Evolutionary conservation across 2,329 filamentous ascomycete genomes (phyloP).

Genomic region (Colletotrichum graminicola): DNA sequence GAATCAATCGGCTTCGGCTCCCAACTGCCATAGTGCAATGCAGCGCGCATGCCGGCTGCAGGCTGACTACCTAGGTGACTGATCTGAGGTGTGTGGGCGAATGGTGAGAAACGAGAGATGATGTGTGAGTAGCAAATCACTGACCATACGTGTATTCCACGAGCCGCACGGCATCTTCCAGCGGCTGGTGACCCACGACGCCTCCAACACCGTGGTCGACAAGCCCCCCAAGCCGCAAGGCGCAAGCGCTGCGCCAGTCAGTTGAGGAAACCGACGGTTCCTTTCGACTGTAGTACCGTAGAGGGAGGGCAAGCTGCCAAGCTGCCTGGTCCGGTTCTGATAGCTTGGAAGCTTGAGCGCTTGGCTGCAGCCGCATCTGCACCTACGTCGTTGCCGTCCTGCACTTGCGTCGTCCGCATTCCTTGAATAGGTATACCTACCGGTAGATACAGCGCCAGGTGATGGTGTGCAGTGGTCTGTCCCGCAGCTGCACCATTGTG

Average conservation of each 20-base stretch:
- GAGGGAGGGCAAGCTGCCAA: conserved; percentile 15
- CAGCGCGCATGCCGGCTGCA: conserved; percentile 21
- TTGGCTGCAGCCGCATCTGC: conserved; percentile 17
- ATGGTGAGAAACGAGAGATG: conserved; percentile 8
- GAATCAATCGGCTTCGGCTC: conserved; percentile 15
- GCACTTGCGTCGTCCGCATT: conserved; percentile 12
- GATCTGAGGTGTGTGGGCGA: conserved; percentile 22
- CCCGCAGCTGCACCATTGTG: conserved; percentile 17
- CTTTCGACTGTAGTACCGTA: not conserved
- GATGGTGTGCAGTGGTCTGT: conserved; percentile 11
- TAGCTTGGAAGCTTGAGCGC: conserved; percentile 7
- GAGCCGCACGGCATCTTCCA: conserved; percentile 1
- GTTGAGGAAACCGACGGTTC: conserved; percentile 31
- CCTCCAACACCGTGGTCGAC: conserved; percentile 12
- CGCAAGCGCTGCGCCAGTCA: conserved; percentile 39
- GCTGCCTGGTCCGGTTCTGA: conserved; percentile 26
- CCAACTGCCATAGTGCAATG: conserved; percentile 15
- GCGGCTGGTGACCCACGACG: conserved; percentile 12
- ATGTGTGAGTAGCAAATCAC: conserved; percentile 15
- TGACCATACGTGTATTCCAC: conserved; percentile 11
- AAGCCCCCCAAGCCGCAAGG: conserved; percentile 17
- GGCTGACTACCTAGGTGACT: conserved; percentile 5
- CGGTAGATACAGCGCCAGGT: conserved; percentile 1
- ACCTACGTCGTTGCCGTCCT: not conserved
- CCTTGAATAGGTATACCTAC: not conserved